Percentiles rank a stretch among this genome's conserved stretches.
These are phyloP conservation scores for Entamoeba moshkovskii DNA, from an alignment of 208 protist species.

Conservation along the genomic window DNA sequence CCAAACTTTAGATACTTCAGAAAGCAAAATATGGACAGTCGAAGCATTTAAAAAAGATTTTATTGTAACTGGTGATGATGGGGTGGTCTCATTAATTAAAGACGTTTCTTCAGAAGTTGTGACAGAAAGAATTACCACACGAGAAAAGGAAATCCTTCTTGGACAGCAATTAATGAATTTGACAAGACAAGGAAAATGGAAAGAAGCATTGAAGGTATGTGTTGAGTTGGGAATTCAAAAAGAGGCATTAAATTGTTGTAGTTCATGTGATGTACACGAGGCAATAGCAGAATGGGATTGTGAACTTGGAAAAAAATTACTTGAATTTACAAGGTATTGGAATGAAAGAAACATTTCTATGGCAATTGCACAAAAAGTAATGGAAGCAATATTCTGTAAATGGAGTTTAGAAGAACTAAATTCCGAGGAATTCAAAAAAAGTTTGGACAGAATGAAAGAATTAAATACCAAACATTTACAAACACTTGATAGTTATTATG, in stretches of 20 bases:
- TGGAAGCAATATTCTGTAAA: not conserved
- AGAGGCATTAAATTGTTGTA: not conserved
- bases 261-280: not conserved
- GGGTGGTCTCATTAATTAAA: not conserved
- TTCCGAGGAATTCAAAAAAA: not conserved
- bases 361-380: not conserved
- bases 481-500: not conserved
- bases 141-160: not conserved
- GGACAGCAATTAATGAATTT: not conserved
- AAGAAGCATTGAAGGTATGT: not conserved
- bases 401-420: not conserved
- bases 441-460: not conserved
- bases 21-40: not conserved
- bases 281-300: not conserved
- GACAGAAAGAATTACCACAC: not conserved
- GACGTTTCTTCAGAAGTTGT: not conserved
- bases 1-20: not conserved
- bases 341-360: not conserved
- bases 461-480: slow-evolving; percentile 2
- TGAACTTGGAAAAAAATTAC: not conserved
- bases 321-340: not conserved
- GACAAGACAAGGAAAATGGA: not conserved
- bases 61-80: not conserved
- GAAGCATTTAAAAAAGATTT: not conserved
- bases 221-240: not conserved